Evolutionary conservation across 352 stramenopile genomes (phyloP).

Genomic region (Vaucheria bursata): DNA sequence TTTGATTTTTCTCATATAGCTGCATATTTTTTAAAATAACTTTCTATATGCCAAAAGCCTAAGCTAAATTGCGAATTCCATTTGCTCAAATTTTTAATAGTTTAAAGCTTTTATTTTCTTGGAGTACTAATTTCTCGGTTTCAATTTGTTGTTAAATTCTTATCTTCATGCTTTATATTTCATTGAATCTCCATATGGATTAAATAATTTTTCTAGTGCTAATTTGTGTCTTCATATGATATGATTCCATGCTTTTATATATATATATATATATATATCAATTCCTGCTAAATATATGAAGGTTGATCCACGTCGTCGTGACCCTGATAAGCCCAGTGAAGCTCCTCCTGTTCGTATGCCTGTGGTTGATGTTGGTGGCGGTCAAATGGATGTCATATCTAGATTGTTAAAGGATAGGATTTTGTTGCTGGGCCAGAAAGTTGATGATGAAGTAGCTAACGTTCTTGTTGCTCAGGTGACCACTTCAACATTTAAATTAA

Average conservation of each 20-base stretch:
- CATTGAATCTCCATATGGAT: neutral
- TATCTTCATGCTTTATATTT: neutral
- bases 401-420: constrained; percentile 57
- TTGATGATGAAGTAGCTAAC: constrained; percentile 69
- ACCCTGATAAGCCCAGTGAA: constrained; percentile 32
- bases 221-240: neutral
- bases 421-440: constrained; percentile 58
- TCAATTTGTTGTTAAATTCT: neutral
- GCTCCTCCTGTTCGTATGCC: constrained; percentile 30
- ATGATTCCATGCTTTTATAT: neutral
- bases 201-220: neutral
- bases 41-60: neutral
- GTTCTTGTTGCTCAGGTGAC: constrained; percentile 62
- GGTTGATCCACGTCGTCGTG: constrained; percentile 35
- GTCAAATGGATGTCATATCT: constrained; percentile 47
- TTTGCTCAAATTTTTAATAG: neutral
- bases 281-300: neutral
- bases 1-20: neutral
- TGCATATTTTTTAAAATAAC: neutral
- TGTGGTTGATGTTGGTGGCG: constrained; percentile 27
- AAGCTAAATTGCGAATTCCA: neutral
- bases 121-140: neutral
- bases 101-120: neutral
- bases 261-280: constrained; percentile 1
- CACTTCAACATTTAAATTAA: no score